Base-by-base conservation (phyloP, 257 asterid genomes). In the Prunella vulgaris region DNA sequence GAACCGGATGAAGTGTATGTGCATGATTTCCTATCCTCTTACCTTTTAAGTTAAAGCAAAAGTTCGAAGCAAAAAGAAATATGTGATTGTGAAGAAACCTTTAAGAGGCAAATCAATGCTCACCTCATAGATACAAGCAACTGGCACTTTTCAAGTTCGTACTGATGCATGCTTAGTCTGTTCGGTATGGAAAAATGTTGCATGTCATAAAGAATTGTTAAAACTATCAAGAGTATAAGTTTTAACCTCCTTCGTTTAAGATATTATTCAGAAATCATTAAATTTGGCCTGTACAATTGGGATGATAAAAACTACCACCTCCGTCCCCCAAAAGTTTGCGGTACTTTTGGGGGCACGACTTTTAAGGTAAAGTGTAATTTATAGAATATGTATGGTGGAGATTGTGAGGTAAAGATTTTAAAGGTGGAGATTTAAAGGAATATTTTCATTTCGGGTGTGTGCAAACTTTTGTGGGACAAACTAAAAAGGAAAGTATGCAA, bases 1-100 rank as follows among this genome's bases (percentile, higher is more conserved):
- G 99, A 93, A 85, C 99, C 96, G 59, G 95, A 90, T 30, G 99
- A 93, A 93, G 96, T 93, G 99, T 93, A 93, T 59, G 96, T 60
- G 37, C 79, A 58, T 70, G 17, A 20, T 61, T 69, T 62, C 10
- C 44, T 33, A 51, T 64, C 53, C 54, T 59, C 13, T 37, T 69
- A 33, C 27, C 5, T 65, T 60, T 10, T 59, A 32, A 64, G 73
- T 74, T 60, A 32, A 73, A 18, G 28, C 22, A 32, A 37, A 53
- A 46, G 27, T 59, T 56, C 60, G 49, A 18, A 66, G 38, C 20
- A 18, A 51, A 17, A 40, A 68, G 38, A 48, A 58, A 25, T 6
- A 30, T 20, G 0, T 60, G 21, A 20, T 40, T 49, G 48, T 51
- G 14, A 62, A 38, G 28, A 20, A 22, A 27, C 13, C 27, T 5